phyloP scores from a whole-genome alignment of 106 monocot species.

The Dendrobium nobile region DNA sequence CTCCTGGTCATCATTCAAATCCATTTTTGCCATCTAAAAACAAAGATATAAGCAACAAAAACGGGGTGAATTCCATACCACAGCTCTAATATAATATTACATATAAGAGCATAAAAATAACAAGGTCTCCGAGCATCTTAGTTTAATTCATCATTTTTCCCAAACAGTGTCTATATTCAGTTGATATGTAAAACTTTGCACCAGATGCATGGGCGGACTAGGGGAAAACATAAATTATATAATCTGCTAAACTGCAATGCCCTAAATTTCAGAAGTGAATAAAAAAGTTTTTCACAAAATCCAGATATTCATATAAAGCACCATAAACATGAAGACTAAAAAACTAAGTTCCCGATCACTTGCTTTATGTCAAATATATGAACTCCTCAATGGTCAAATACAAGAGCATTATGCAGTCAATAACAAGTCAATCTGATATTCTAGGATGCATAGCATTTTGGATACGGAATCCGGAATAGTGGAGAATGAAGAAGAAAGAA shows the following conservation, averaged over 20 bases:
- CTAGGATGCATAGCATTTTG: background rate
- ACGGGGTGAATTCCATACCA: background rate
- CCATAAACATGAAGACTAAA: background rate
- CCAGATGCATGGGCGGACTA: background rate
- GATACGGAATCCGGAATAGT: background rate
- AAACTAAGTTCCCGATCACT: background rate
- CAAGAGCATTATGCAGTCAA: background rate
- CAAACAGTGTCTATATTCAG: background rate
- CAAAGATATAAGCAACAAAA: background rate
- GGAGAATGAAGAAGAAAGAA: background rate
- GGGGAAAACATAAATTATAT: background rate
- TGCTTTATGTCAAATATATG: background rate
- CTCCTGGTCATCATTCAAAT: slow-evolving; percentile 86
- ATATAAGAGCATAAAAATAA: background rate
- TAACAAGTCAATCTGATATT: background rate
- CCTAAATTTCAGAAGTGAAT: background rate
- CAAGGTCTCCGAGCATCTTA: background rate
- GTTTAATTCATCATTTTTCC: background rate
- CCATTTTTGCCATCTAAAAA: slow-evolving; percentile 94
- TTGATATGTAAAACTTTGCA: background rate
- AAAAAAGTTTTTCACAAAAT: background rate
- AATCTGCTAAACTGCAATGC: background rate
- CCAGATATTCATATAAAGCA: background rate
- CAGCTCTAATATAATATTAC: background rate
- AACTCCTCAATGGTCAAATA: background rate